A percentile compares a stretch with the other conserved stretches of the same genome.
Conservation (phyloP, 1,284 basidiomycete species). For the Apiotrichum veenhuisii region DNA sequence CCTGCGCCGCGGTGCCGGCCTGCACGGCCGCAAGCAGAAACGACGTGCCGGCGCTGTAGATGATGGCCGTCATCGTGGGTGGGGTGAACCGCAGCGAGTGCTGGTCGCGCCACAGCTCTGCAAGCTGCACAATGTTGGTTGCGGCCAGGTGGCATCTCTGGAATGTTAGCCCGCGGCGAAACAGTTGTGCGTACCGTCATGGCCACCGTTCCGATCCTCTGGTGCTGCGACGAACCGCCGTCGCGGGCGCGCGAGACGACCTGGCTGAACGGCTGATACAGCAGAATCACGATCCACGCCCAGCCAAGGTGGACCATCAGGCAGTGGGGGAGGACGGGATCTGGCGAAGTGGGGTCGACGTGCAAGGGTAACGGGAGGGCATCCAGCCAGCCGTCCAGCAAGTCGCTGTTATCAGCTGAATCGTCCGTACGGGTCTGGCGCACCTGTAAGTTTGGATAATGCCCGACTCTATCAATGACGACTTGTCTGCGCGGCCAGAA, state of each 20-base stretch:
- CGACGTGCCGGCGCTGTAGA: constrained; percentile 62
- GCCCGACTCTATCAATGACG: constrained; percentile 6
- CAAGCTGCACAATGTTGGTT: constrained; percentile 60
- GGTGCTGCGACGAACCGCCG: background rate
- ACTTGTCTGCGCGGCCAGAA: constrained; percentile 5
- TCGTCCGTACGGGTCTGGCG: background rate
- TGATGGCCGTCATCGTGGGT: constrained; percentile 61
- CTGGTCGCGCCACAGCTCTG: constrained; percentile 57
- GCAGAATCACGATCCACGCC: constrained; percentile 62
- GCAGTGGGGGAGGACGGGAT: constrained; percentile 58
- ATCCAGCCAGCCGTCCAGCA: constrained; percentile 61
- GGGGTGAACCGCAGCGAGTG: constrained; percentile 62
- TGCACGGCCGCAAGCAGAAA: constrained; percentile 17
- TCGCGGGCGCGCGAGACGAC: constrained; percentile 1
- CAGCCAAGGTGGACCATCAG: constrained; percentile 63
- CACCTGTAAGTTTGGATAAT: constrained; percentile 8
- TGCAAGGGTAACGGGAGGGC: constrained; percentile 53
- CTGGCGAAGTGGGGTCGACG: constrained; percentile 53
- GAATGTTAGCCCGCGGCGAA: background rate
- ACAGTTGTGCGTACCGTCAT: constrained; percentile 6
- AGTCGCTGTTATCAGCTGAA: background rate
- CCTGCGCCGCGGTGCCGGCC: constrained; percentile 5
- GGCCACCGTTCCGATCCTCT: constrained; percentile 7
- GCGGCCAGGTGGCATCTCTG: constrained; percentile 62
- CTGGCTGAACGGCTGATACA: constrained; percentile 58